Conservation (phyloP, 345 rosid species). For the Salix suchowensis region DNA sequence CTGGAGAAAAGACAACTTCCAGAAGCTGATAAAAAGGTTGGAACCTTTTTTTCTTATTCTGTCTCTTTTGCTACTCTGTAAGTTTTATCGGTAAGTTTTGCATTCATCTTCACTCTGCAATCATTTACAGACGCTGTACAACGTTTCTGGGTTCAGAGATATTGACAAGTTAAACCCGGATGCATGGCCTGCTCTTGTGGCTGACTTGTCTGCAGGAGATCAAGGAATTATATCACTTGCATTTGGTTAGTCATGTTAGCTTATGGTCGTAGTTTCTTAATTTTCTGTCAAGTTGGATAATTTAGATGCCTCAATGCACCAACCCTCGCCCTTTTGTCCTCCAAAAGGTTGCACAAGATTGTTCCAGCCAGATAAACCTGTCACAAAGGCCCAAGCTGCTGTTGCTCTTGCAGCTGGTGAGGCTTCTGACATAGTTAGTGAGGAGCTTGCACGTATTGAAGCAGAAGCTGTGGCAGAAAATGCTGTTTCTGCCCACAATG, state of each 20-base stretch:
- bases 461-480: constrained; percentile 91
- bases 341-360: constrained; percentile 71
- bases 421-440: constrained; percentile 66
- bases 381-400: constrained; percentile 96
- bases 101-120: constrained; percentile 8
- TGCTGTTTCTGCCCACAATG: constrained; percentile 70
- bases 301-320: neutral
- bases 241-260: constrained; percentile 61
- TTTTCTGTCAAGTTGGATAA: constrained; percentile 18
- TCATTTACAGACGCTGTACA: constrained; percentile 48
- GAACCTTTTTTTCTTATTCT: neutral
- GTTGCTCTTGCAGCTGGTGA: constrained; percentile 82
- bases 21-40: constrained; percentile 76
- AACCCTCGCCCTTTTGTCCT: neutral
- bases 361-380: constrained; percentile 90
- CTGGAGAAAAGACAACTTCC: constrained; percentile 78
- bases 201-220: constrained; percentile 81
- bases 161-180: constrained; percentile 70
- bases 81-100: neutral
- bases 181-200: constrained; percentile 91
- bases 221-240: constrained; percentile 83
- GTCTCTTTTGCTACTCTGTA: neutral
- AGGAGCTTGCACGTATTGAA: constrained; percentile 88
- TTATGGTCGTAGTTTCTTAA: constrained; percentile 6
- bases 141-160: constrained; percentile 80